Evolutionary conservation across 2,329 filamentous ascomycete species (phyloP).

Genomic region (Neofusicoccum umdonicola): DNA sequence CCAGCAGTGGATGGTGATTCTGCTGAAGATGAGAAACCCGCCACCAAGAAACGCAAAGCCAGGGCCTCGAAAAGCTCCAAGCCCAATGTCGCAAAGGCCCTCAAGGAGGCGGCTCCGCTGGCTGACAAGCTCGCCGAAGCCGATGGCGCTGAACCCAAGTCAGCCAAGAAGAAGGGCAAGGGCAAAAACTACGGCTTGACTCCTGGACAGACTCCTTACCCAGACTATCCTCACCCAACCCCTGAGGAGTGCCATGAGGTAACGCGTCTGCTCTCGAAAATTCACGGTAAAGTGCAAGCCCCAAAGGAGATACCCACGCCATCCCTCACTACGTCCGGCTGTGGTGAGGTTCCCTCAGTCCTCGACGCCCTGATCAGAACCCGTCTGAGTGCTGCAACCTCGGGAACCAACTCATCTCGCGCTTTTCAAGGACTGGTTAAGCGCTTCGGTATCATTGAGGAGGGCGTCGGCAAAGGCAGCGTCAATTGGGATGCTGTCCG

Average conservation of each 20-base stretch:
- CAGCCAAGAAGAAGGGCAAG: conserved; percentile 35
- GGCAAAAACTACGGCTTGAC: conserved; percentile 45
- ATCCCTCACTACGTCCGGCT: conserved; percentile 69
- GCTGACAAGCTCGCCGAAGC: conserved; percentile 26
- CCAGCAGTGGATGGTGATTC: conserved; percentile 15
- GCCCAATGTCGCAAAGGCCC: conserved; percentile 22
- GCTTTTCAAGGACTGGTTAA: conserved; percentile 66
- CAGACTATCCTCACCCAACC: conserved; percentile 64
- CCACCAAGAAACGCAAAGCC: neutral
- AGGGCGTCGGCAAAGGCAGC: conserved; percentile 66
- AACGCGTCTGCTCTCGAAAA: conserved; percentile 59
- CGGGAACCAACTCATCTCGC: conserved; percentile 59
- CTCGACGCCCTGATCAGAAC: conserved; percentile 64
- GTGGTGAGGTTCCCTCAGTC: conserved; percentile 64
- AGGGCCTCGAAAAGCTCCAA: conserved; percentile 14
- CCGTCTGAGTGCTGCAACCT: conserved; percentile 60
- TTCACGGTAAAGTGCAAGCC: conserved; percentile 63
- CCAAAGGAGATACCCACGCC: conserved; percentile 69
- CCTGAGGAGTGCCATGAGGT: conserved; percentile 68
- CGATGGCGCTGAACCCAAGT: neutral
- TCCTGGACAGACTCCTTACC: conserved; percentile 62
- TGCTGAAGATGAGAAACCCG: neutral
- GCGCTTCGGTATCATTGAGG: conserved; percentile 61
- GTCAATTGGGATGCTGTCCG: conserved; percentile 74
- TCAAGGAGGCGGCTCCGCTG: conserved; percentile 23